A percentile compares a stretch with the other conserved stretches of the same genome.
Evolutionary conservation across 345 rosid genomes (phyloP).

Genomic region (Pelargonium nanum): DNA sequence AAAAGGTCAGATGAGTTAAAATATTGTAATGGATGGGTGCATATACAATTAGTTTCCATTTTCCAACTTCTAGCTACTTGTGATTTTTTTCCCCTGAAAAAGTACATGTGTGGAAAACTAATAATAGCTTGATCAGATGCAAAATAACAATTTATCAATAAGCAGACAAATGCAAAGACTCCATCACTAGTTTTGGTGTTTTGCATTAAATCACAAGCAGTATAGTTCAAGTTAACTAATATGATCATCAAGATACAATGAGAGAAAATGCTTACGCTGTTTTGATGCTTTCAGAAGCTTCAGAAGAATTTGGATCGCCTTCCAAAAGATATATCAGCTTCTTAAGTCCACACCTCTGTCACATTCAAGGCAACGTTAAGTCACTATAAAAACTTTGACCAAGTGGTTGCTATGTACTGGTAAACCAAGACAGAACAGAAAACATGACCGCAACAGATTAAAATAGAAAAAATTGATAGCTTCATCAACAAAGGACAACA

Average conservation of each 20-base stretch:
- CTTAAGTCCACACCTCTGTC: slow-evolving; percentile 75
- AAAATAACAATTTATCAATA: no score
- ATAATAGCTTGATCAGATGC: no score
- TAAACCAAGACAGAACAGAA: no score
- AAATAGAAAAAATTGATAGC: background rate
- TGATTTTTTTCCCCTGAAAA: no score
- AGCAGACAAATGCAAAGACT: background rate
- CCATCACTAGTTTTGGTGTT: background rate
- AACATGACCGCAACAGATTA: background rate
- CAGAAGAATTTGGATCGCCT: slow-evolving; percentile 78
- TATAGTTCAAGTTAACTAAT: background rate
- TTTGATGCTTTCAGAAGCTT: slow-evolving; percentile 83
- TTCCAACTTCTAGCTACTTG: no score
- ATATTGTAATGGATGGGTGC: background rate
- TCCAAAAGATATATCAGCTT: slow-evolving; percentile 80
- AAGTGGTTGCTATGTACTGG: background rate
- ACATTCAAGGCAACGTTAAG: slow-evolving; percentile 5
- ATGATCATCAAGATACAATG: background rate
- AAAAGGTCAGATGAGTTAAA: background rate
- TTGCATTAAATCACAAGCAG: background rate
- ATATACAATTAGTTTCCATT: no score
- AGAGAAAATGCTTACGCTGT: slow-evolving; percentile 51
- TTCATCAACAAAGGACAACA: background rate
- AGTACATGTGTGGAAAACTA: background rate
- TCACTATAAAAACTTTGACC: background rate